Base-by-base conservation (phyloP, 2,329 filamentous ascomycete species). In the Colletotrichum sp. region DNA sequence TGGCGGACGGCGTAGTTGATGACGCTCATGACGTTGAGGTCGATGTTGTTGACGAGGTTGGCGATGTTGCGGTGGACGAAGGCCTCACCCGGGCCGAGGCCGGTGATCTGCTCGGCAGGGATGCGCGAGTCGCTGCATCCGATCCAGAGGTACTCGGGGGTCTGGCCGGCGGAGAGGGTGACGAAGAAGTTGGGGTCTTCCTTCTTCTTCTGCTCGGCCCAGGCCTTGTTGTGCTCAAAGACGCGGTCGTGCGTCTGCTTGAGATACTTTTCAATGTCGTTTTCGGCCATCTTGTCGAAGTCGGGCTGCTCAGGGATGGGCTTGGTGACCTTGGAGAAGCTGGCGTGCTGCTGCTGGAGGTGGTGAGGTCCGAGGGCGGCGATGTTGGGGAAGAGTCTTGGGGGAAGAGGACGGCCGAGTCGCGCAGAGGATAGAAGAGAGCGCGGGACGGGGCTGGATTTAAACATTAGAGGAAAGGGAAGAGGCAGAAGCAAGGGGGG, bases 31-130 rank as follows among this genome's bases (percentile, higher is more conserved):
- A 93, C 92, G 85, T 93, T 96, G 81, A 98, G 90, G 83, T 98
- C 96, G 78, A 92, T 93, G 82, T 93, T 92, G 86, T 92, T 92
- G 73, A 98, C 90, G 79, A 98, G 90, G 88, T 98, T 98, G 86
- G 95, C 96, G 85, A 98, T 98, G 88, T 98, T 98, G 86, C 96
- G 95, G 89, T 98, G 95, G 79, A 98, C 94, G 85, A 98, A 98
- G 81, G 96, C 94, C 86, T 98, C 95, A 80, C 96, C 96, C n/a
- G 96, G 95, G 82, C 94, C 89, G 72, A 96, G 91, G 79, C 94
- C 93, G 63, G 95, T 92, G 84, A 98, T 93, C 82, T 95, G 95
- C 82, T 96, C 96, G 81, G 96, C 96, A n/a, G 96, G 96, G 83
- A 96, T 95, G 79, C 96, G 95, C 55, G 93, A 95, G 88, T 98